Conservation (phyloP, 2,329 filamentous ascomycete genomes). For the Colletotrichum horii region DNA sequence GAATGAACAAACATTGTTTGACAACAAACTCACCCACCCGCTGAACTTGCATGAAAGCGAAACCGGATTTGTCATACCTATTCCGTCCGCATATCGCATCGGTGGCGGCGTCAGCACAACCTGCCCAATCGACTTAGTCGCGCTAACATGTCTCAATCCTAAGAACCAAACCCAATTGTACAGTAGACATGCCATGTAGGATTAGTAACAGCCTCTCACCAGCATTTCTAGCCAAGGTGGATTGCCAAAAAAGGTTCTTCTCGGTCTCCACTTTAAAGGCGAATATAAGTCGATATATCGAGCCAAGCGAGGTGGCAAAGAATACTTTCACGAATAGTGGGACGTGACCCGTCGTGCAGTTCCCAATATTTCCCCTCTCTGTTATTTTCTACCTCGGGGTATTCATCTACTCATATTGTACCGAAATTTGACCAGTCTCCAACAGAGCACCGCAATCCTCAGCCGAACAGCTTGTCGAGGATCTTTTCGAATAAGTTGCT, state of each 20-base stretch:
- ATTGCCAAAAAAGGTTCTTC: neutral
- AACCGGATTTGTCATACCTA: rapidly evolving
- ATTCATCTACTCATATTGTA: neutral
- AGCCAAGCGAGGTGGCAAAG: rapidly evolving
- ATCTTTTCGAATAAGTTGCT: conserved; percentile 4
- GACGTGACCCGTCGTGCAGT: neutral
- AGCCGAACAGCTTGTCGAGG: conserved; percentile 11
- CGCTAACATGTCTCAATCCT: rapidly evolving
- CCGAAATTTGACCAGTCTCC: neutral
- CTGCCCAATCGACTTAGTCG: neutral
- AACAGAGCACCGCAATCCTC: neutral
- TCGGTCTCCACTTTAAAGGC: rapidly evolving
- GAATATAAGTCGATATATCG: rapidly evolving
- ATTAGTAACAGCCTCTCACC: neutral
- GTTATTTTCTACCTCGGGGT: neutral
- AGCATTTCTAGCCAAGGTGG: neutral
- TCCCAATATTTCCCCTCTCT: neutral
- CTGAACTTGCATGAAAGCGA: rapidly evolving
- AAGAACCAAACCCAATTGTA: rapidly evolving
- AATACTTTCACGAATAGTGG: rapidly evolving
- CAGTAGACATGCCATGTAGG: neutral
- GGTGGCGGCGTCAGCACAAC: rapidly evolving
- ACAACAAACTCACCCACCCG: rapidly evolving
- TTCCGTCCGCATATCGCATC: rapidly evolving
- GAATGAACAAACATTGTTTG: neutral